A percentile compares a stretch with the other conserved stretches of the same genome.
These are phyloP conservation scores for Russula ochroleuca DNA, from an alignment of 768 basidiomycete species.

Conservation along the genomic window DNA sequence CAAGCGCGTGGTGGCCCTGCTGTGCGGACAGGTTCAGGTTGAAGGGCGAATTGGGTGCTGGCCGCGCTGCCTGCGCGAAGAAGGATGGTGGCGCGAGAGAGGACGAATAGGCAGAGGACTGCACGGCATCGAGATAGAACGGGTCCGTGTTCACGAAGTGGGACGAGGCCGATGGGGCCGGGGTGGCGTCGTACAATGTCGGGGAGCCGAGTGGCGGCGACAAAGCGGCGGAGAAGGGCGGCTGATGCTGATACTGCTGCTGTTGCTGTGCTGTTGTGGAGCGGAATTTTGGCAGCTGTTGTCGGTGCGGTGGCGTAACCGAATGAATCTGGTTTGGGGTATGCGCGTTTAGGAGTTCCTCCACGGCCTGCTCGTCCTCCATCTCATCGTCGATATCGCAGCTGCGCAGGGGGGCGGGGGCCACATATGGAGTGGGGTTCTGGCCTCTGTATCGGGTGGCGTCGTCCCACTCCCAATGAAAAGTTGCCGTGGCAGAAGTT, in stretches of 20 bases:
- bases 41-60: slow-evolving; percentile 24
- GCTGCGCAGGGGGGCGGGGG: slow-evolving; percentile 29
- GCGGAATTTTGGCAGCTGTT: slow-evolving; percentile 18
- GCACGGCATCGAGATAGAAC: slow-evolving; percentile 46
- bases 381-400: slow-evolving; percentile 37
- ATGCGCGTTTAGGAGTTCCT: slow-evolving; percentile 41
- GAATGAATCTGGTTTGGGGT: slow-evolving; percentile 30
- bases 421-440: slow-evolving; percentile 10
- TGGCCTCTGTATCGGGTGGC: slow-evolving; percentile 6
- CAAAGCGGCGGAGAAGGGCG: slow-evolving; percentile 30
- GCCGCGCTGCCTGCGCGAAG: slow-evolving; percentile 24
- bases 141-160: slow-evolving; percentile 47
- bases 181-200: slow-evolving; percentile 9
- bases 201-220: background rate
- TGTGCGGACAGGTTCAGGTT: slow-evolving; percentile 18
- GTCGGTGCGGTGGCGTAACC: slow-evolving; percentile 13
- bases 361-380: slow-evolving; percentile 44
- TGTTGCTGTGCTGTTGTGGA: slow-evolving; percentile 1
- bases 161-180: slow-evolving; percentile 28
- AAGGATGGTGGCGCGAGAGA: slow-evolving; percentile 17
- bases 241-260: slow-evolving; percentile 4
- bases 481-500: slow-evolving; percentile 33
- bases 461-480: slow-evolving; percentile 33
- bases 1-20: slow-evolving; percentile 20
- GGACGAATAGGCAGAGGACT: slow-evolving; percentile 27